Conservation (phyloP, 257 asterid species). For the Scutellaria galericulata region DNA sequence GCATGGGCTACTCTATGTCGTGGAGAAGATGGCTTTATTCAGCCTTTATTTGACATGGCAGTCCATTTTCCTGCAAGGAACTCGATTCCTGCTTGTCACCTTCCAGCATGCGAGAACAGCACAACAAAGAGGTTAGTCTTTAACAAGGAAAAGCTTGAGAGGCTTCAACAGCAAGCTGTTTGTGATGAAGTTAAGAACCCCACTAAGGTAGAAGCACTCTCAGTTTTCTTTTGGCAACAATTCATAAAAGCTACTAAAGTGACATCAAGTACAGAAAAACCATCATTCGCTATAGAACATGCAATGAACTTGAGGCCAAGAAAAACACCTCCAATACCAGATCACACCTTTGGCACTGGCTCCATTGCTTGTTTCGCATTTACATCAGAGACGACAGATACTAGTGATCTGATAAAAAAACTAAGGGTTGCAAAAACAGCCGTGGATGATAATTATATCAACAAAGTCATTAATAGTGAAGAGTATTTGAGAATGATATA, state of each 20-base stretch:
- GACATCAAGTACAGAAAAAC: background rate
- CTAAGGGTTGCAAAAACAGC: background rate
- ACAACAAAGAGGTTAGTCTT: conserved; percentile 16
- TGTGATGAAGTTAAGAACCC: background rate
- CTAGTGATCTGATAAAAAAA: background rate
- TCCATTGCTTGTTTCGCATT: background rate
- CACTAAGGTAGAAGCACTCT: background rate
- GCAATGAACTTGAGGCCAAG: background rate
- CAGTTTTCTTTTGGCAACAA: background rate
- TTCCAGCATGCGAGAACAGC: background rate
- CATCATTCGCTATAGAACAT: background rate
- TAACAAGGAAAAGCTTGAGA: background rate
- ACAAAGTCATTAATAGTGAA: background rate
- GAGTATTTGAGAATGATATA: background rate
- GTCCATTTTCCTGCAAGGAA: conserved; percentile 5
- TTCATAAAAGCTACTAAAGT: background rate
- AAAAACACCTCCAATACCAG: background rate
- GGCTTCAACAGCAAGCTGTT: background rate
- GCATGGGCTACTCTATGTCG: conserved; percentile 27
- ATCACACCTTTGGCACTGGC: conserved; percentile 1
- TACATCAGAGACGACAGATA: background rate
- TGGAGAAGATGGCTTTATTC: background rate
- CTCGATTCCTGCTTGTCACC: background rate
- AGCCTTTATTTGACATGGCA: conserved; percentile 3
- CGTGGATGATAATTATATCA: conserved; percentile 1